Evolutionary conservation across 768 basidiomycete species (phyloP).

Genomic region (Pleurotus citrinopileatus): DNA sequence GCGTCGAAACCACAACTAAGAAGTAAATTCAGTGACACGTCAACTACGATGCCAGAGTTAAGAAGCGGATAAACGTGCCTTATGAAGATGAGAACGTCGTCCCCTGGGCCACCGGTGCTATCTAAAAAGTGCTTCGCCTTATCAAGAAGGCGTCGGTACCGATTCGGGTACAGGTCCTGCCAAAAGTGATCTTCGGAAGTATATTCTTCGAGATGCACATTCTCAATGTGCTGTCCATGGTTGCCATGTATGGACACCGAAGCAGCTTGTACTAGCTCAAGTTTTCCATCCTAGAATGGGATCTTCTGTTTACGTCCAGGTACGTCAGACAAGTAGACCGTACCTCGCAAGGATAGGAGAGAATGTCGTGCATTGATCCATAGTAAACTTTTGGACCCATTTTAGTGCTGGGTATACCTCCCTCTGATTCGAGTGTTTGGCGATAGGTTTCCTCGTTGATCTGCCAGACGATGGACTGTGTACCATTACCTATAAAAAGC

Average conservation of each 20-base stretch:
- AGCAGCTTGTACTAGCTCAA: constrained; percentile 78
- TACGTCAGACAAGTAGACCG: not conserved
- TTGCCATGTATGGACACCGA: constrained; percentile 75
- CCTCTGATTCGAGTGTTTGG: constrained; percentile 56
- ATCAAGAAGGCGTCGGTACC: constrained; percentile 57
- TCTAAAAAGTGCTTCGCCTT: constrained; percentile 73
- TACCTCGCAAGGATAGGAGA: constrained; percentile 92
- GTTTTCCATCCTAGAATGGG: constrained; percentile 69
- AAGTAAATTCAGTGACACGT: not conserved
- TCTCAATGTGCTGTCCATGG: constrained; percentile 87
- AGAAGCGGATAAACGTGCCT: constrained; percentile 46
- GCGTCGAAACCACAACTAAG: constrained; percentile 92
- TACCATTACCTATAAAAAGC: constrained; percentile 76
- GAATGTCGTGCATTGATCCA: constrained; percentile 90
- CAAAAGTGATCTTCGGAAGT: constrained; percentile 73
- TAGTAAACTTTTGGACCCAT: constrained; percentile 73
- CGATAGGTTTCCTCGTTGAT: constrained; percentile 87
- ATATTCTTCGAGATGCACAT: constrained; percentile 80
- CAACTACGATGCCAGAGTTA: not conserved
- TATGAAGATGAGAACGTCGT: constrained; percentile 81
- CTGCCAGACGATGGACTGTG: constrained; percentile 88
- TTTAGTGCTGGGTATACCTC: constrained; percentile 29
- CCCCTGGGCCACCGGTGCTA: constrained; percentile 57
- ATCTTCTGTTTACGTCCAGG: not conserved
- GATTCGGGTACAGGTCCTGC: constrained; percentile 63